Evolutionary conservation across 148 eudicot genomes (phyloP).

Genomic region (Camellia japonica): DNA sequence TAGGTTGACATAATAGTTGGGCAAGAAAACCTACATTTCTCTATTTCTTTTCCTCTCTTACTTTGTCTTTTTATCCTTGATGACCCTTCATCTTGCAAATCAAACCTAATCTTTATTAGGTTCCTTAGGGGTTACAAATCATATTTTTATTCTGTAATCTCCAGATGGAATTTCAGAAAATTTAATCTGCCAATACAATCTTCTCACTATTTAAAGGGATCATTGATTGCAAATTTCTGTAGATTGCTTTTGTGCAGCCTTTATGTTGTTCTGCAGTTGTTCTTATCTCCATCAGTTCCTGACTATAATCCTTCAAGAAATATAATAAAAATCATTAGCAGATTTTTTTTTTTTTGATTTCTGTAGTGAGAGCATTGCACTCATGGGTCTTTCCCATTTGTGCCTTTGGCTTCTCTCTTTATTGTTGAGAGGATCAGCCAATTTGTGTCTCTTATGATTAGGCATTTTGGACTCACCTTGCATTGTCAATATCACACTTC

Average conservation of each 20-base stretch:
- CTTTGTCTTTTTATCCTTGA: no score
- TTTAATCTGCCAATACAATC: no score
- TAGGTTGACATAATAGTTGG: neutral
- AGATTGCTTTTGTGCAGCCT: neutral
- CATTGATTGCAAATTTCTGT: neutral
- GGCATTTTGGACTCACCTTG: neutral
- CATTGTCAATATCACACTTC: neutral
- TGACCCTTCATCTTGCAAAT: no score
- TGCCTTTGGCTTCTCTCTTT: neutral
- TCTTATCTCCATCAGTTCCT: neutral
- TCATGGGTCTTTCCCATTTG: neutral
- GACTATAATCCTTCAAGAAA: neutral
- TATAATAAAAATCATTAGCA: neutral
- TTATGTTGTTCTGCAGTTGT: neutral
- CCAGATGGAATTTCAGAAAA: no score
- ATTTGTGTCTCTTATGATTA: neutral
- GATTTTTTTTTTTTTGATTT: neutral
- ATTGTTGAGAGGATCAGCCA: neutral
- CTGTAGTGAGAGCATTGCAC: neutral
- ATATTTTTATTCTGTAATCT: no score
- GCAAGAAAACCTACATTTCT: neutral
- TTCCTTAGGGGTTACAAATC: no score
- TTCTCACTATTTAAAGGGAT: neutral
- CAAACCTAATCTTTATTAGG: no score
- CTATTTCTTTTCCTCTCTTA: neutral